Evolutionary conservation across 139 green algal genomes (phyloP), one percentile per base, ranked within the genome.

Genomic region (Chara braunii): DNA sequence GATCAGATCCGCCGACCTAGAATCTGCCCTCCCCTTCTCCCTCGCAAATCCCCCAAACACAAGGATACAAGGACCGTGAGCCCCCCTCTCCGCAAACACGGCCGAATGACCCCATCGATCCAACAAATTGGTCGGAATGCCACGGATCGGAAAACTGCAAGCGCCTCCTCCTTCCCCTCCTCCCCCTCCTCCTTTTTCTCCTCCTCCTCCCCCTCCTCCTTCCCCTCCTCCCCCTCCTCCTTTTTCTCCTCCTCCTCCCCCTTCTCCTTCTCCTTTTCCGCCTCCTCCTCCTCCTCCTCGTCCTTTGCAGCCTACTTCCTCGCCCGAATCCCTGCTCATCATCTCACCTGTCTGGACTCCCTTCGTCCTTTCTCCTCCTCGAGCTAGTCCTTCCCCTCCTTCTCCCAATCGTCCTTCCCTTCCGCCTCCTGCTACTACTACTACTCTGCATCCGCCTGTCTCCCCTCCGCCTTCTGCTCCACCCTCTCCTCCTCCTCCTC

Each of bases 41-140:
- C 56, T 43, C 18, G 40, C 56, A 57, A 51, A 65, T 4, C 56
- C 56, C 4, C 56, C 56, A 65, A 65, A 65, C 12, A 65, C 26
- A 28, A 65, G 28, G 4, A 65, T 59, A 5, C 40, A 58, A 26
- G 43, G 35, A 2, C 24, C 40, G 23, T 37, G 22, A 9, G 7
- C 22, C 37, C 24, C 36, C 11, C 36, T 3, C 3, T 28, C 56
- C 36, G 37, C 56, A n/a, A 59, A 26, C 56, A 65, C 56, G 37
- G 37, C 56, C 1, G 35, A 23, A 1, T 65, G 56, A 29, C 56
- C 56, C 56, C 56, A 65, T 23, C 56, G 11, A n/a, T 64, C 24
- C 34, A 65, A 43, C 1, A 4, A 64, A 43, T 29, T n/a, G 1
- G 58, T 43, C 6, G 24, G 22, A n/a, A 60, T 37, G 4, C 56